phyloP scores from a whole-genome alignment of 495 filamentous ascomycete genomes.

The Eremomyces bilateralis region DNA sequence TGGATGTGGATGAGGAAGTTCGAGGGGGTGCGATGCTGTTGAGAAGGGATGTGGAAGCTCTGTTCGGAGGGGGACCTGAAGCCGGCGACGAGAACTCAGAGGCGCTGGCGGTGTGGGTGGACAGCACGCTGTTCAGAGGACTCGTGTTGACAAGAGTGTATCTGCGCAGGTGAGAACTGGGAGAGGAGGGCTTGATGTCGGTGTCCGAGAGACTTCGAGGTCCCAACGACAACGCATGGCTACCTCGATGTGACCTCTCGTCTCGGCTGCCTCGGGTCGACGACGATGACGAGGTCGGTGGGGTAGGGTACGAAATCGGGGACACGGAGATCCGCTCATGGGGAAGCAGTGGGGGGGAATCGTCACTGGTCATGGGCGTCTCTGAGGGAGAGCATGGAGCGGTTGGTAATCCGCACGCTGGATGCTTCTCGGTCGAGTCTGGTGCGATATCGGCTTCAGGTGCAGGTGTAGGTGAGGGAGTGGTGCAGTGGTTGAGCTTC shows the following conservation, averaged over 20 bases:
- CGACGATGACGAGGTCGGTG: slow-evolving; percentile 12
- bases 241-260: too few species aligned
- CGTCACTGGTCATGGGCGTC: slow-evolving; percentile 1
- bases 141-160: slow-evolving; percentile 25
- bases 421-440: slow-evolving; percentile 1
- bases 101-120: slow-evolving; percentile 42
- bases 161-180: too few species aligned
- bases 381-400: slow-evolving; percentile 7
- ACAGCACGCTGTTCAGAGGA: slow-evolving; percentile 44
- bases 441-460: slow-evolving; percentile 5
- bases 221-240: too few species aligned
- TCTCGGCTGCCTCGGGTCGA: too few species aligned
- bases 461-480: slow-evolving; percentile 11
- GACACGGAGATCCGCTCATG: slow-evolving; percentile 7
- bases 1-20: slow-evolving; percentile 10
- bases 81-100: slow-evolving; percentile 57
- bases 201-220: too few species aligned
- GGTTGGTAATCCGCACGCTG: slow-evolving; percentile 7
- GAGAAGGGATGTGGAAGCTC: slow-evolving; percentile 28
- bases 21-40: too few species aligned
- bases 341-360: slow-evolving; percentile 10
- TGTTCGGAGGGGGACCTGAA: slow-evolving; percentile 30
- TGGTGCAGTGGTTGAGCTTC: not conserved
- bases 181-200: too few species aligned
- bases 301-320: slow-evolving; percentile 12